Percentiles rank a stretch among this genome's conserved stretches.
These are phyloP conservation scores for Friedmanniomyces simplex DNA, from an alignment of 495 filamentous ascomycete species.

Conservation along the genomic window DNA sequence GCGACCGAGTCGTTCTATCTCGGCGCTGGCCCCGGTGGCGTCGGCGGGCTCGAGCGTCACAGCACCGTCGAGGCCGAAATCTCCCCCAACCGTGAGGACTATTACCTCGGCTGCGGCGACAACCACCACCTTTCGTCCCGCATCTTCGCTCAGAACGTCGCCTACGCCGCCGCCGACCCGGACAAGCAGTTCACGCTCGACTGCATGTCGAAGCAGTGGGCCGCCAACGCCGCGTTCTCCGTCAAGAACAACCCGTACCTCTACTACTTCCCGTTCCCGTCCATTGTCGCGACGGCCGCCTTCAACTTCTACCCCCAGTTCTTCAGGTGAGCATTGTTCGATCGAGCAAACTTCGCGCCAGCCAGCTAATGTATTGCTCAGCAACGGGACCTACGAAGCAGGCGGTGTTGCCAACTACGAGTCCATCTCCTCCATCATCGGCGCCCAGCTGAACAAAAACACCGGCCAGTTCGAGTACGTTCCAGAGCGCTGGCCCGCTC, in stretches of 20 bases:
- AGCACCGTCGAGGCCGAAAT: constrained; percentile 35
- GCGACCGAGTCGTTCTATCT: constrained; percentile 31
- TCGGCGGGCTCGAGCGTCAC: constrained; percentile 33
- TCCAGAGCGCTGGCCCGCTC: constrained; percentile 6
- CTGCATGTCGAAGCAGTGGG: constrained; percentile 17
- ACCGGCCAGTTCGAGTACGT: constrained; percentile 11
- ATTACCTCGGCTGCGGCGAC: constrained; percentile 30
- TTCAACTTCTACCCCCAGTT: constrained; percentile 12
- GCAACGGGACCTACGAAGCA: constrained; percentile 8
- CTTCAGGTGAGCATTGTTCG: not conserved
- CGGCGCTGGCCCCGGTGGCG: constrained; percentile 24
- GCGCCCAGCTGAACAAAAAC: constrained; percentile 7
- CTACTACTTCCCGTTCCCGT: constrained; percentile 27
- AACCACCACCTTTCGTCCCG: constrained; percentile 27
- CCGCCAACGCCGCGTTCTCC: constrained; percentile 20
- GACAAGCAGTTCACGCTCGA: constrained; percentile 18
- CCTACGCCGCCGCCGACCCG: constrained; percentile 4
- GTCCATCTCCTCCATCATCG: constrained; percentile 14
- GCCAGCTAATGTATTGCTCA: too few species aligned
- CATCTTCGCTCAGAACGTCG: constrained; percentile 27
- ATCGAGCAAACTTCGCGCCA: too few species aligned
- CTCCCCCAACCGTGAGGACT: constrained; percentile 33
- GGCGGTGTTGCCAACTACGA: constrained; percentile 15
- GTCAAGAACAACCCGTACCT: constrained; percentile 30
- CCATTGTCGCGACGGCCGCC: constrained; percentile 13